These are phyloP conservation scores for Colletotrichum sp. DNA, from an alignment of 2,329 filamentous ascomycete genomes.

Conservation along the genomic window DNA sequence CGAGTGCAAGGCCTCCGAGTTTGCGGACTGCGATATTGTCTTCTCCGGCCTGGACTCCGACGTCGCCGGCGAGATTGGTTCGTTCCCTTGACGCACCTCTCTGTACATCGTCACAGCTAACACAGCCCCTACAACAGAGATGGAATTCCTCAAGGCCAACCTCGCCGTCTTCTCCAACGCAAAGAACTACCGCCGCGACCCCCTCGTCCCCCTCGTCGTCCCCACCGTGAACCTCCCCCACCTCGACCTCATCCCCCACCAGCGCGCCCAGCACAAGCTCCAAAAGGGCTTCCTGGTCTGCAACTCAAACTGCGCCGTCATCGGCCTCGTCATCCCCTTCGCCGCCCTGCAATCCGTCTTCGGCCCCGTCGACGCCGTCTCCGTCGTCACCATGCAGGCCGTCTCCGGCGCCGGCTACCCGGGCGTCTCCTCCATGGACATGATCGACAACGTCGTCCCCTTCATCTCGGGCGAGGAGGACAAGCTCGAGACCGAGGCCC, in stretches of 20 bases:
- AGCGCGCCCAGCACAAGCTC: conserved; percentile 74
- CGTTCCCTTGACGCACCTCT: conserved; percentile 27
- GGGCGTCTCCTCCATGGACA: conserved; percentile 91
- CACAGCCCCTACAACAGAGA: conserved; percentile 61
- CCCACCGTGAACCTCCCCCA: conserved; percentile 93
- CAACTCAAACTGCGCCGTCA: conserved; percentile 98
- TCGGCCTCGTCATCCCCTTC: conserved; percentile 93
- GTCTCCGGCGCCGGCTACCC: conserved; percentile 92
- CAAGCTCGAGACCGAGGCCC: conserved; percentile 92
- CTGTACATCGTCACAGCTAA: not conserved
- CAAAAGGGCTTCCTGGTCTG: conserved; percentile 92
- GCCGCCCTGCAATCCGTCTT: conserved; percentile 88
- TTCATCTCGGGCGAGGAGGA: conserved; percentile 95
- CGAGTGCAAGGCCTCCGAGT: conserved; percentile 82
- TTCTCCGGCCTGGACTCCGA: conserved; percentile 94
- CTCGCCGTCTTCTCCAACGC: conserved; percentile 96
- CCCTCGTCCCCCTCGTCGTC: conserved; percentile 89
- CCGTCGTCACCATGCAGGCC: conserved; percentile 92
- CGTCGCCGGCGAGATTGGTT: conserved; percentile 90
- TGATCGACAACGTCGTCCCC: conserved; percentile 94
- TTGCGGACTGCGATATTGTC: conserved; percentile 88
- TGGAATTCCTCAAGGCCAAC: conserved; percentile 87
- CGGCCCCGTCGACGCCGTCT: conserved; percentile 76
- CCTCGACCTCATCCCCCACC: conserved; percentile 87
- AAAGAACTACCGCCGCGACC: conserved; percentile 94